A percentile compares a stretch with the other conserved stretches of the same genome.
phyloP scores from a whole-genome alignment of 371 early-diverging fungal species.

The Cokeromyces recurvatus region DNA sequence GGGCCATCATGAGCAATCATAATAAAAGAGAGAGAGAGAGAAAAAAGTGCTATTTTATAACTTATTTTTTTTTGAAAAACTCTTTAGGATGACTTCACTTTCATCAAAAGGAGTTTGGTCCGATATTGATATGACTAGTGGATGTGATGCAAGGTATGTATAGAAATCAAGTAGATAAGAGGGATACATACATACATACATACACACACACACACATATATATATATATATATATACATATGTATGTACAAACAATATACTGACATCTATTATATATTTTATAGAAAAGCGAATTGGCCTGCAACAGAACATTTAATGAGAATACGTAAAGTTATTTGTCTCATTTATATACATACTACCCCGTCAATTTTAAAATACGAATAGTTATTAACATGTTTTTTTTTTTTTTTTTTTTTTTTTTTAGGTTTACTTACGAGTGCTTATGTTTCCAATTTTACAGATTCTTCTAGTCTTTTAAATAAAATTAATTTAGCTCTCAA shows the following conservation, averaged over 20 bases:
- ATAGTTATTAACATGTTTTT: no score
- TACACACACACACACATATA: no score
- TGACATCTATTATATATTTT: neutral
- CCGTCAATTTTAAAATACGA: no score
- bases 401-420: neutral
- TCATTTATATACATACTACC: no score
- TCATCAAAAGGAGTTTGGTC: constrained; percentile 14
- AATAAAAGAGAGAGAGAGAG: no score
- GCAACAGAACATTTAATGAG: constrained; percentile 18
- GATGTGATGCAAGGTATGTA: constrained; percentile 16
- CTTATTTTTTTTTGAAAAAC: no score
- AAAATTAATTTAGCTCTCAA: constrained; percentile 11
- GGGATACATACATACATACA: no score
- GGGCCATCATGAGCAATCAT: no score
- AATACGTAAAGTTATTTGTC: constrained; percentile 21
- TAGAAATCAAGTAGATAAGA: neutral
- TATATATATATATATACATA: no score
- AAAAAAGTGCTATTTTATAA: no score
- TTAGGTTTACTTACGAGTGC: constrained; percentile 5
- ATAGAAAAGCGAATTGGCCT: constrained; percentile 28
- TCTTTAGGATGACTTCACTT: constrained; percentile 7
- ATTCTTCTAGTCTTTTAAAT: constrained; percentile 2
- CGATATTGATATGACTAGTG: constrained; percentile 15
- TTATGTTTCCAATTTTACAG: neutral
- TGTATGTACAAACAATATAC: no score